These are phyloP conservation scores for Ophiostoma sp. DNA, from an alignment of 2,329 filamentous ascomycete species.

Conservation along the genomic window DNA sequence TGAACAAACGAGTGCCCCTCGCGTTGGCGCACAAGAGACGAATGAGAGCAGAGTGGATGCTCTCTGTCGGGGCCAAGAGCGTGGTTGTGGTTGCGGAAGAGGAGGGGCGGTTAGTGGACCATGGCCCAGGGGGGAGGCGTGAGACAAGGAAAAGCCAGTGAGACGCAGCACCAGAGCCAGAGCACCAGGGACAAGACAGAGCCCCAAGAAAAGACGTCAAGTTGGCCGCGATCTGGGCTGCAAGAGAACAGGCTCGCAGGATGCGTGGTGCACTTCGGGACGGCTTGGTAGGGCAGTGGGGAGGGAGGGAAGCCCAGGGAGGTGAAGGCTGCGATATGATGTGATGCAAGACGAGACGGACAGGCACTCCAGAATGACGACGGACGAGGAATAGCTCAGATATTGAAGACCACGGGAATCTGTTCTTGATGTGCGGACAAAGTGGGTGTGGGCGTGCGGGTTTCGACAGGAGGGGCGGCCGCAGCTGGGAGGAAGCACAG, in stretches of 20 bases:
- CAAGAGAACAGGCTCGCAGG: slow-evolving; percentile 1
- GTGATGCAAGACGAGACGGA: neutral
- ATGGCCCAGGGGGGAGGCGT: slow-evolving; percentile 14
- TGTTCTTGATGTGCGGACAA: neutral
- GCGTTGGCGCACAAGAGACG: neutral
- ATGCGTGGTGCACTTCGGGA: neutral
- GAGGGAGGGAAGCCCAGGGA: neutral
- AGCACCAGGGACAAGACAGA: neutral
- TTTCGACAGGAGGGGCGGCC: neutral
- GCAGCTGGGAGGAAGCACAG: neutral
- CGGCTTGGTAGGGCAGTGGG: neutral
- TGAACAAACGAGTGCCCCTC: slow-evolving; percentile 8
- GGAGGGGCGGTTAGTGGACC: slow-evolving; percentile 11
- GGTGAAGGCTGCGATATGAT: neutral
- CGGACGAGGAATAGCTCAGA: neutral
- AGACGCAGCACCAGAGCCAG: neutral
- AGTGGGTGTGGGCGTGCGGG: slow-evolving; percentile 5
- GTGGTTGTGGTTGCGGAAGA: slow-evolving; percentile 12
- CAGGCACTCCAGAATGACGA: neutral
- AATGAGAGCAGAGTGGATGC: slow-evolving; percentile 7
- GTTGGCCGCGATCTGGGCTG: neutral
- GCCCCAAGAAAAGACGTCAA: neutral
- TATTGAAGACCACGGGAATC: neutral
- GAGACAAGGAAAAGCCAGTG: neutral
- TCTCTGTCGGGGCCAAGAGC: neutral